Base-by-base conservation (phyloP, 495 filamentous ascomycete species). In the Tirmania nivea region DNA sequence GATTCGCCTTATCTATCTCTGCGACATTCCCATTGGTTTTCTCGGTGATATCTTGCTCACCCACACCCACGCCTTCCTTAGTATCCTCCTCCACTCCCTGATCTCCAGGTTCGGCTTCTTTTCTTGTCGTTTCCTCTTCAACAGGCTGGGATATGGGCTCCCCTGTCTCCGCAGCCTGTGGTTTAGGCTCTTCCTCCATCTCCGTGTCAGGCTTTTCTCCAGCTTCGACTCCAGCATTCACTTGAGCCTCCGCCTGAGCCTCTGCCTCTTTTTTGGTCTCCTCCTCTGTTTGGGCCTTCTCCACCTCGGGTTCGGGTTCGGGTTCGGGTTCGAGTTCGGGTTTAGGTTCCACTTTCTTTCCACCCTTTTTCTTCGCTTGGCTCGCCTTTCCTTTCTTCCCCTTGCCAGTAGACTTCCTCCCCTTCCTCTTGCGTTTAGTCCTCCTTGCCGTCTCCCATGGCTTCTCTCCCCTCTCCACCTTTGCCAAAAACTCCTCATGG, bases 381-480 rank as follows among this genome's bases (percentile, higher is more conserved):
- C 4, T 45, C 3, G 39, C 39, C 17, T 19, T 14, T 14, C 39
- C 20, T 20, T 21, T 50, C 10, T 47, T 19, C 42, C 14, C 42
- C 25, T 25, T 25, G 14, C 48, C 21, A 50, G 48, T 50, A 16
- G 16, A 20, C 48, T 10, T 50, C 12, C 48, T n/a, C 5, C 14
- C 12, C 57, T 48, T 34, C 31, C 19, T 53, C 0, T 21, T 17
- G 21, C 54, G 56, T 45, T 57, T 60, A 47, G 35, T 31, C 5
- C 51, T 25, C 48, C 45, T 53, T 63, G 76, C 71, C 52, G 77
- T 76, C 67, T 89, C 85, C 87, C 86, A 94, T 3, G 84, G 84
- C 64, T 75, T 82, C 69, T 92, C 87, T 11, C 90, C 90, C 6
- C 73, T 75, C 4, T 69, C 72, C 34, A 94, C 78, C 52, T 79